Conservation (phyloP, 495 filamentous ascomycete genomes). For the Haplographium delicatum region DNA sequence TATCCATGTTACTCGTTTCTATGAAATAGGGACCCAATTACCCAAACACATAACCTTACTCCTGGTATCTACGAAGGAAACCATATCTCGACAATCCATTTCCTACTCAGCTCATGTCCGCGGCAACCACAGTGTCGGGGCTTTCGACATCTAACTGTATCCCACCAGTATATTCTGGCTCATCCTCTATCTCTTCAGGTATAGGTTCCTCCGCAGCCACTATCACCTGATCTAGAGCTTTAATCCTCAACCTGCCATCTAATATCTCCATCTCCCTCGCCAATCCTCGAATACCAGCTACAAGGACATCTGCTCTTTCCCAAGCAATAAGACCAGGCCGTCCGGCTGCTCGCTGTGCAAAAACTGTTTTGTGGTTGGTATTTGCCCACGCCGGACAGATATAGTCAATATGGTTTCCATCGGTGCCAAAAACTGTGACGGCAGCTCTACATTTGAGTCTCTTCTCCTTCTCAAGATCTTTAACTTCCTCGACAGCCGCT, state of each 20-base stretch:
- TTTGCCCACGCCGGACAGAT: conserved; percentile 41
- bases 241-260: conserved; percentile 31
- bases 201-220: conserved; percentile 17
- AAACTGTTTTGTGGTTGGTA: conserved; percentile 34
- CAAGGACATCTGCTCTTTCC: conserved; percentile 37
- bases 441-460: conserved; percentile 29
- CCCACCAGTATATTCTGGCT: conserved; percentile 2
- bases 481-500: conserved; percentile 28
- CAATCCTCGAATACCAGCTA: conserved; percentile 33
- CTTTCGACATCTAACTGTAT: conserved; percentile 24
- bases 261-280: conserved; percentile 29
- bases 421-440: conserved; percentile 40
- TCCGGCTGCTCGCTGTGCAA: conserved; percentile 29
- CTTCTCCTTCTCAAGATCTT: conserved; percentile 2
- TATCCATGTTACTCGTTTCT: too few relatives aligned
- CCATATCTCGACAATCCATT: not conserved
- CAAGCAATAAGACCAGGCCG: conserved; percentile 35
- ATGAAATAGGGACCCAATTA: too few relatives aligned
- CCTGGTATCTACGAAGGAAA: not conserved
- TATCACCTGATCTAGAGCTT: conserved; percentile 27
- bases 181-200: not conserved
- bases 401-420: conserved; percentile 26
- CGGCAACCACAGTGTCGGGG: conserved; percentile 21
- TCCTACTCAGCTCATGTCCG: conserved; percentile 4
- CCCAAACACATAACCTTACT: not conserved